phyloP scores from a whole-genome alignment of 768 basidiomycete species.

The Candolleomyces aberdarensis region DNA sequence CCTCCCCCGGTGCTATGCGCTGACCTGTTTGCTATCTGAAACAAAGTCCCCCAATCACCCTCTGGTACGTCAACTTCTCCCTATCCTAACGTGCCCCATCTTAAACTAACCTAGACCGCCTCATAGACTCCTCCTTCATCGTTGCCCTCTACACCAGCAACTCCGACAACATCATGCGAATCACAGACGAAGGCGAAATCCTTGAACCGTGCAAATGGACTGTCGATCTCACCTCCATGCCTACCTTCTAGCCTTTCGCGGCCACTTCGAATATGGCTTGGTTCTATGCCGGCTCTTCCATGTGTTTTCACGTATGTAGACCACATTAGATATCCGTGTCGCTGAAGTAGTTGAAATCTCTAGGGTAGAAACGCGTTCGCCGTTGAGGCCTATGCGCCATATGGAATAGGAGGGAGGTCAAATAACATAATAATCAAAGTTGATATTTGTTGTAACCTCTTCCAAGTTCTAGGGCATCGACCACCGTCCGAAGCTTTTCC shows the following conservation, averaged over 20 bases:
- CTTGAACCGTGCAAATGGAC: slow-evolving; percentile 83
- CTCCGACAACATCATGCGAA: slow-evolving; percentile 71
- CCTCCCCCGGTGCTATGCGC: slow-evolving; percentile 5
- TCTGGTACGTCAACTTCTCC: slow-evolving; percentile 18
- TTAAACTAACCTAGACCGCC: too few species aligned
- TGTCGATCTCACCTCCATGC: slow-evolving; percentile 72
- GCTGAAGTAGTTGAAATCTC: too few species aligned
- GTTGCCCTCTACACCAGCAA: slow-evolving; percentile 80
- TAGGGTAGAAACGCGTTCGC: too few species aligned
- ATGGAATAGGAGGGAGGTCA: too few species aligned
- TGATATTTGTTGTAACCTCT: too few species aligned
- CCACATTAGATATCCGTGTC: too few species aligned
- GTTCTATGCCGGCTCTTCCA: slow-evolving; percentile 79
- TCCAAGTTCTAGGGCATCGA: too few species aligned
- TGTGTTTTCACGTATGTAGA: too few species aligned
- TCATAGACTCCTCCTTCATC: slow-evolving; percentile 65
- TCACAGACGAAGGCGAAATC: slow-evolving; percentile 82
- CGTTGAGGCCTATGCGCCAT: too few species aligned
- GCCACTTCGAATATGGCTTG: slow-evolving; percentile 51
- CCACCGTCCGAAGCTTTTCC: too few species aligned
- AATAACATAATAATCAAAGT: too few species aligned
- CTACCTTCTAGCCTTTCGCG: slow-evolving; percentile 74
- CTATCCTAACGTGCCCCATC: too few species aligned
- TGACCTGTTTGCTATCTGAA: slow-evolving; percentile 23
- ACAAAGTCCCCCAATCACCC: slow-evolving; percentile 72